phyloP scores from a whole-genome alignment of 163 green algal genomes.

The Scenedesmus sp. region DNA sequence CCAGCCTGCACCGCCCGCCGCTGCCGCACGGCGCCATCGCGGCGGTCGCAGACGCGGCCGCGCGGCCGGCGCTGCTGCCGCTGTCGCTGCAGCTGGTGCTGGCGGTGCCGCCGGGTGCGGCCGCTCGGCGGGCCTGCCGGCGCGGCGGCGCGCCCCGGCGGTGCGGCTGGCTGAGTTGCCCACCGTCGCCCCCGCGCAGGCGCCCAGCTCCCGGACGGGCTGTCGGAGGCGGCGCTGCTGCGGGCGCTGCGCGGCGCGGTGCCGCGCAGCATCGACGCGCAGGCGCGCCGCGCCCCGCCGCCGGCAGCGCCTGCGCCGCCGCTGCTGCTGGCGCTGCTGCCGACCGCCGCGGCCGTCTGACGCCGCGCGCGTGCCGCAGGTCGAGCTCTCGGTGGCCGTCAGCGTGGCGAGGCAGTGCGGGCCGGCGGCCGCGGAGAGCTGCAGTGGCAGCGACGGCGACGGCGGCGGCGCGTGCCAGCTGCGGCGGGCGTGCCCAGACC shows the following conservation, averaged over 20 bases:
- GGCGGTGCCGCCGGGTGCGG: constrained; percentile 13
- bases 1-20: not conserved
- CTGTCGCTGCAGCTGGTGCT: constrained; percentile 20
- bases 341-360: too few species aligned
- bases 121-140: not conserved
- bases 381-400: not conserved
- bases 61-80: constrained; percentile 1
- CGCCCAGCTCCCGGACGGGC: not conserved
- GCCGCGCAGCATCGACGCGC: not conserved
- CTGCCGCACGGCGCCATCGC: not conserved
- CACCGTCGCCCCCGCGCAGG: not conserved
- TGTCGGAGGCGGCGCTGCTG: not conserved
- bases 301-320: too few species aligned
- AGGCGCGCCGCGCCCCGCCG: not conserved
- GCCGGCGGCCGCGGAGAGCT: not conserved
- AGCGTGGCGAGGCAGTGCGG: not conserved
- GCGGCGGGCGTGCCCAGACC: not conserved
- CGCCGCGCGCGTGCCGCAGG: not conserved
- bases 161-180: not conserved
- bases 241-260: not conserved
- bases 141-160: too few species aligned
- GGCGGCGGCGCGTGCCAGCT: not conserved
- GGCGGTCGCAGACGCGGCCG: not conserved
- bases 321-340: too few species aligned
- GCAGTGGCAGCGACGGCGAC: not conserved